Evolutionary conservation across 2,329 filamentous ascomycete genomes (phyloP).

Genomic region (Sporothrix dimorphospora): DNA sequence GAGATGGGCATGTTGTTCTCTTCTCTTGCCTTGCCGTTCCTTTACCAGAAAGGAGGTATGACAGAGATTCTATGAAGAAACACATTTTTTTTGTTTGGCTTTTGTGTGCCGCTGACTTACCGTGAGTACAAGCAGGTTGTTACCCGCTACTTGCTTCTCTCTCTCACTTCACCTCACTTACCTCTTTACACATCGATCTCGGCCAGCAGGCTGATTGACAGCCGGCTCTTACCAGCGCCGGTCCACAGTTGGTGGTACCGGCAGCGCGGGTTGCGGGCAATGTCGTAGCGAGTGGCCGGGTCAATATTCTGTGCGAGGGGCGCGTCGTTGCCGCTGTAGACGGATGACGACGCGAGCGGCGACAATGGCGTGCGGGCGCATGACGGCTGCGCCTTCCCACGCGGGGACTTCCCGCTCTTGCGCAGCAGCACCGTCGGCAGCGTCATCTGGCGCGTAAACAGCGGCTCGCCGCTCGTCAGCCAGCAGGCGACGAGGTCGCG

Average conservation of each 20-base stretch:
- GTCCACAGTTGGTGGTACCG: slow-evolving; percentile 26
- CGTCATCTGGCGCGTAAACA: slow-evolving; percentile 18
- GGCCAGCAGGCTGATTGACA: neutral
- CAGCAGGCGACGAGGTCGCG: slow-evolving; percentile 13
- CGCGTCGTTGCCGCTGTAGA: neutral
- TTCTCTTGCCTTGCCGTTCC: neutral
- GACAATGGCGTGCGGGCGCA: neutral
- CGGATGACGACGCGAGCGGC: neutral
- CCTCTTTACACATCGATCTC: neutral
- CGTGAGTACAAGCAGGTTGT: neutral
- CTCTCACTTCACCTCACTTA: neutral
- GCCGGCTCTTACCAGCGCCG: slow-evolving; percentile 23
- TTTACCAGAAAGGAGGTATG: slow-evolving; percentile 11
- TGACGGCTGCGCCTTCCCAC: neutral
- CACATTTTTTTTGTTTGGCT: neutral
- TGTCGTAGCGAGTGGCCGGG: neutral
- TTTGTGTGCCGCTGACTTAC: neutral
- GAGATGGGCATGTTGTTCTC: neutral
- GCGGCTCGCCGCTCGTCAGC: slow-evolving; percentile 9
- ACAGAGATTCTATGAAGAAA: neutral
- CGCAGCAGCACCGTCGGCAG: neutral
- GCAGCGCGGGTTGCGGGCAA: slow-evolving; percentile 19
- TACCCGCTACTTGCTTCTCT: neutral
- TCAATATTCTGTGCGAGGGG: neutral
- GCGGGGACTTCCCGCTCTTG: neutral